These are phyloP conservation scores for Aspergillus aculeatus DNA, from an alignment of 2,329 filamentous ascomycete genomes.

Conservation along the genomic window DNA sequence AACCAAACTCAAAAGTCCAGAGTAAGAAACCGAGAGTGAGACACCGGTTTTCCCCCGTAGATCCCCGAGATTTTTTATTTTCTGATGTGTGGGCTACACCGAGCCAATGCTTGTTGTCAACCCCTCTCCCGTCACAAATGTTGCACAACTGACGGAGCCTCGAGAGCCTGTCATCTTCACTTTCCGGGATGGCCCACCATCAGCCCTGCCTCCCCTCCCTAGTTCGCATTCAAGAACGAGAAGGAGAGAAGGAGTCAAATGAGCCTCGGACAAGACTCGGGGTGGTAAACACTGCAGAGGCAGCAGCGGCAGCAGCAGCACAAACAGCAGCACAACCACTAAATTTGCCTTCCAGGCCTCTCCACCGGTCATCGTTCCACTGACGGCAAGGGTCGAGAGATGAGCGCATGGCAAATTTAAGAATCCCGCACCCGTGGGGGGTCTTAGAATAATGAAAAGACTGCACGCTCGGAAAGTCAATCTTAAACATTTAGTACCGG, in stretches of 20 bases:
- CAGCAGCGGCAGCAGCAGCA: background rate
- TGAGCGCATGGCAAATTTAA: background rate
- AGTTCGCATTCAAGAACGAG: too few species aligned
- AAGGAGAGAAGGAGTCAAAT: background rate
- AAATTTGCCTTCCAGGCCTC: background rate
- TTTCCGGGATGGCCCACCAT: background rate
- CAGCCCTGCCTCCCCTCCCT: background rate
- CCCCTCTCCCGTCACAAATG: background rate
- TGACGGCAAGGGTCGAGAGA: background rate
- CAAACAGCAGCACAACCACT: background rate
- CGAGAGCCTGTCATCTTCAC: background rate
- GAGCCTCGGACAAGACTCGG: background rate
- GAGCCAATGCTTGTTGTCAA: background rate
- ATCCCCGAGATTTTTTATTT: background rate
- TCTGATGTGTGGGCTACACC: background rate
- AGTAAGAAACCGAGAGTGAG: background rate
- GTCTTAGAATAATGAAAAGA: background rate
- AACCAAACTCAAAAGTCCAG: background rate
- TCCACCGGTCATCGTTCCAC: background rate
- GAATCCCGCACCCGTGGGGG: background rate
- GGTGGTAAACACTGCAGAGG: background rate
- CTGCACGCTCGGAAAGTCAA: background rate
- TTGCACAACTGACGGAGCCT: background rate
- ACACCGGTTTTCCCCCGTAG: background rate
- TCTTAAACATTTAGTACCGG: background rate